phyloP scores from a whole-genome alignment of 2,329 filamentous ascomycete species.

The Apiospora saccharicola region DNA sequence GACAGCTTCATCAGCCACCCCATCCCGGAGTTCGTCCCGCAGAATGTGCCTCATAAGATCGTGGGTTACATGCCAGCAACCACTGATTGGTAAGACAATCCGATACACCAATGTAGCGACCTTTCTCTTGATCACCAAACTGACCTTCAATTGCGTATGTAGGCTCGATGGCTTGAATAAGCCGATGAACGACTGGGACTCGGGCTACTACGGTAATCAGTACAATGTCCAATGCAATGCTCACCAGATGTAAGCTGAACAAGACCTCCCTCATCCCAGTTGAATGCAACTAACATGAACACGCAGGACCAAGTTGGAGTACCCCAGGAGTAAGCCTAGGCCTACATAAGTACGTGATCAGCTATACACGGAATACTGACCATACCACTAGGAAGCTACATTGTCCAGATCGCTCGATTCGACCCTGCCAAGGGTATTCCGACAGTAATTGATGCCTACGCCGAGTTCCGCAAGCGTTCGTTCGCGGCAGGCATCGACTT shows the following conservation, averaged over 20 bases:
- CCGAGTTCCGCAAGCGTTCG: conserved; percentile 71
- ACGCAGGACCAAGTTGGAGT: conserved; percentile 59
- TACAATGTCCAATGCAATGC: conserved; percentile 70
- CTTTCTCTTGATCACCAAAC: not conserved
- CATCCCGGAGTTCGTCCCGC: conserved; percentile 77
- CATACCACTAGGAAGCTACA: conserved; percentile 66
- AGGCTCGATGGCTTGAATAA: conserved; percentile 85
- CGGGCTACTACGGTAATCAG: conserved; percentile 76
- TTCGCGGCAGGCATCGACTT: conserved; percentile 59
- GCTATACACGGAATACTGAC: not conserved
- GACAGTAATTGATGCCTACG: conserved; percentile 78
- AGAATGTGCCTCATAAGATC: conserved; percentile 68
- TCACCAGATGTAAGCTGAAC: conserved; percentile 60
- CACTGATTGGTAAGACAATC: conserved; percentile 71
- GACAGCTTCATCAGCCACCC: conserved; percentile 87
- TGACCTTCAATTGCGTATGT: not conserved
- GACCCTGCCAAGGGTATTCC: conserved; percentile 85
- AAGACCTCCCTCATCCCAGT: not conserved
- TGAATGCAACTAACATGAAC: not conserved
- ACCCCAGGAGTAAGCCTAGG: conserved; percentile 55
- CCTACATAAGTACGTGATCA: not conserved
- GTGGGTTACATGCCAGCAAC: conserved; percentile 81
- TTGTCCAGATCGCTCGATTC: conserved; percentile 82
- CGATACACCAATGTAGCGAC: too few relatives aligned
- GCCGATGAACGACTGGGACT: conserved; percentile 72